phyloP scores from a whole-genome alignment of 2,329 filamentous ascomycete genomes.

The Cladophialophora exuberans region DNA sequence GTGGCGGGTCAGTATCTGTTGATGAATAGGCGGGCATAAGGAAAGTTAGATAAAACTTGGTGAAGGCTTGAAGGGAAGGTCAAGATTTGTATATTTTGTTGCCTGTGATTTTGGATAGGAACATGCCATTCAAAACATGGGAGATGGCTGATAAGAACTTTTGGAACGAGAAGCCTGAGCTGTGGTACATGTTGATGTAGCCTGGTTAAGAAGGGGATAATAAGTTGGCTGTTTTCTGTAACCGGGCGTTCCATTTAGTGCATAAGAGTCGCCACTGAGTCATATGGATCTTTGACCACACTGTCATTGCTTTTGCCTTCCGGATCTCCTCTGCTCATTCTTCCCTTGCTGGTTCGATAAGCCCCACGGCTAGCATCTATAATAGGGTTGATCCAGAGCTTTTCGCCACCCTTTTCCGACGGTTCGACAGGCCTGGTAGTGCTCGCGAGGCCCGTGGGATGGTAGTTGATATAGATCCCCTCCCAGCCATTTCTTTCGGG shows the following conservation, averaged over 20 bases:
- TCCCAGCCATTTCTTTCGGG: slow-evolving; percentile 51
- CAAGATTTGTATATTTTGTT: too few species aligned
- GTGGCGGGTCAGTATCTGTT: slow-evolving; percentile 3
- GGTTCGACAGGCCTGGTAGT: slow-evolving; percentile 4
- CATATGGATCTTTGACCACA: slow-evolving; percentile 8
- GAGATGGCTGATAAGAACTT: too few species aligned
- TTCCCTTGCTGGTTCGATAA: slow-evolving; percentile 8
- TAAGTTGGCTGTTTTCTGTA: too few species aligned
- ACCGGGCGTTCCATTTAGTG: not conserved
- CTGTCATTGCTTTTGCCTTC: slow-evolving; percentile 15
- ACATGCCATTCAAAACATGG: too few species aligned
- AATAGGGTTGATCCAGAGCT: slow-evolving; percentile 20
- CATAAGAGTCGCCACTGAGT: not conserved
- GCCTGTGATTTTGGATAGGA: too few species aligned
- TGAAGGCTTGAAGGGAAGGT: too few species aligned
- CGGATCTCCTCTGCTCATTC: slow-evolving; percentile 12
- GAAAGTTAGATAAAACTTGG: not conserved
- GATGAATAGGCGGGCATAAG: not conserved
- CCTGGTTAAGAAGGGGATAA: too few species aligned
- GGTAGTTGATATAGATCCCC: slow-evolving; percentile 52
- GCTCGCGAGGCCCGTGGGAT: slow-evolving; percentile 21
- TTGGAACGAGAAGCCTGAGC: too few species aligned
- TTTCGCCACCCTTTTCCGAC: slow-evolving; percentile 10
- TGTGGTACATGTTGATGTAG: too few species aligned
- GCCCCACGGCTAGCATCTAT: slow-evolving; percentile 16